A percentile compares a stretch with the other conserved stretches of the same genome.
phyloP scores from a whole-genome alignment of 225 moss, liverwort and hornwort genomes.

The Rhytidiadelphus loreus region DNA sequence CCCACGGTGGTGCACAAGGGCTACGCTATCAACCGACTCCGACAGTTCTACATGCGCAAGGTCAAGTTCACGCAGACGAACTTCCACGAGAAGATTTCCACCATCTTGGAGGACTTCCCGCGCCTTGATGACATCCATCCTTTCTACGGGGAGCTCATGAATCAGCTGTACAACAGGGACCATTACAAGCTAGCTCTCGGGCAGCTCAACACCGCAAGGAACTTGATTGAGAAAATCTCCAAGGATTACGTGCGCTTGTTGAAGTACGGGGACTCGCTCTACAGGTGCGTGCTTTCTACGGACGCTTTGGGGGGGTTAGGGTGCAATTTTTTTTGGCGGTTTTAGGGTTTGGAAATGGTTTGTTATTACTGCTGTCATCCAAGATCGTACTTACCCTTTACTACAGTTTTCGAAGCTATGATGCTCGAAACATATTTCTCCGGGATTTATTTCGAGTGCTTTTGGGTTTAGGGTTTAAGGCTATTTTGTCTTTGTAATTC shows the following conservation, averaged over 20 bases:
- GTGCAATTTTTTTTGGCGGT: no score
- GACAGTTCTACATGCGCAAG: slow-evolving; percentile 98
- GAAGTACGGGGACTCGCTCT: slow-evolving; percentile 96
- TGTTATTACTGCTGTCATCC: background rate
- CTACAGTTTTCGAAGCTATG: background rate
- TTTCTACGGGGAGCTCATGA: slow-evolving; percentile 89
- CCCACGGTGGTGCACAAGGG: slow-evolving; percentile 97
- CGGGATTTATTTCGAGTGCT: background rate
- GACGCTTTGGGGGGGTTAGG: background rate
- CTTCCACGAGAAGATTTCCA: slow-evolving; percentile 93
- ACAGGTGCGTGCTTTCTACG: slow-evolving; percentile 23
- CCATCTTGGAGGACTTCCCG: slow-evolving; percentile 90
- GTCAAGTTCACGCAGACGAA: slow-evolving; percentile 96
- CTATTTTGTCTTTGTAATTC: background rate
- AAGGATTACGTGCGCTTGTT: slow-evolving; percentile 97
- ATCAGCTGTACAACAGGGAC: slow-evolving; percentile 90
- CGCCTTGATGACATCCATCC: slow-evolving; percentile 96
- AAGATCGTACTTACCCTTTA: no score
- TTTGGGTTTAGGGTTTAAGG: background rate
- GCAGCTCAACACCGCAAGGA: slow-evolving; percentile 87
- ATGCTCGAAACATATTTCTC: background rate
- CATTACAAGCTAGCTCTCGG: slow-evolving; percentile 97
- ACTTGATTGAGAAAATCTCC: slow-evolving; percentile 84
- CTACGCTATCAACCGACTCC: slow-evolving; percentile 88
- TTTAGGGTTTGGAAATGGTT: background rate